Percentiles rank a stretch among this genome's conserved stretches.
Conservation (phyloP, 2,329 filamentous ascomycete genomes). For the Blumeria hordei region DNA sequence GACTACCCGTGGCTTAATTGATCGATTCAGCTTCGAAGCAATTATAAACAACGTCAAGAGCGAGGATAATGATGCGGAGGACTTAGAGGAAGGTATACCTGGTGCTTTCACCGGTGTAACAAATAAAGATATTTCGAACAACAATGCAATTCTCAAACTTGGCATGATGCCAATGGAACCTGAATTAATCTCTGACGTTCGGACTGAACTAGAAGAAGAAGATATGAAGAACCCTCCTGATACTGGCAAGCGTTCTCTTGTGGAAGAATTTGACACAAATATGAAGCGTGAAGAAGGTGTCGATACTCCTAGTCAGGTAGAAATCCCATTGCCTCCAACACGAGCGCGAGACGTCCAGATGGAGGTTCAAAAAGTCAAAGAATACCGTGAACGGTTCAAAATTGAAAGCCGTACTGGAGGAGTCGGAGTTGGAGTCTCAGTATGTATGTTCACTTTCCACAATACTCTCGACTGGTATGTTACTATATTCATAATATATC, state of each 20-base stretch:
- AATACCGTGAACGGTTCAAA: conserved; percentile 76
- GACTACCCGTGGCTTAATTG: conserved; percentile 35
- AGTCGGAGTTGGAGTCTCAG: conserved; percentile 58
- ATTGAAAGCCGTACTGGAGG: conserved; percentile 70
- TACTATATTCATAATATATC: not conserved
- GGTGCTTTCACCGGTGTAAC: conserved; percentile 34
- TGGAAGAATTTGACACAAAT: conserved; percentile 72
- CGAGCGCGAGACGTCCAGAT: conserved; percentile 75
- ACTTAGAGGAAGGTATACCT: conserved; percentile 37
- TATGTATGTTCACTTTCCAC: conserved; percentile 97
- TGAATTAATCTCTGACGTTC: conserved; percentile 63
- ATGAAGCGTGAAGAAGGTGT: conserved; percentile 76
- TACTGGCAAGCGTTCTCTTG: conserved; percentile 44
- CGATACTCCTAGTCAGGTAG: conserved; percentile 54
- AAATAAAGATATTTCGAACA: conserved; percentile 34
- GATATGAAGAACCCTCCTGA: conserved; percentile 53
- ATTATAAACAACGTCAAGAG: conserved; percentile 31
- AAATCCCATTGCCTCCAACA: conserved; percentile 70
- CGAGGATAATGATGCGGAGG: conserved; percentile 32
- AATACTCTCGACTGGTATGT: conserved; percentile 75
- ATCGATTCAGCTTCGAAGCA: conserved; percentile 37
- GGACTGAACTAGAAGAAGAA: conserved; percentile 66
- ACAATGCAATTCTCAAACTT: conserved; percentile 38
- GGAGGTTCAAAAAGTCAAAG: conserved; percentile 82
- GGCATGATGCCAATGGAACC: conserved; percentile 65